Base-by-base conservation (phyloP, 495 filamentous ascomycete genomes). In the Clavariopsis aquatica region DNA sequence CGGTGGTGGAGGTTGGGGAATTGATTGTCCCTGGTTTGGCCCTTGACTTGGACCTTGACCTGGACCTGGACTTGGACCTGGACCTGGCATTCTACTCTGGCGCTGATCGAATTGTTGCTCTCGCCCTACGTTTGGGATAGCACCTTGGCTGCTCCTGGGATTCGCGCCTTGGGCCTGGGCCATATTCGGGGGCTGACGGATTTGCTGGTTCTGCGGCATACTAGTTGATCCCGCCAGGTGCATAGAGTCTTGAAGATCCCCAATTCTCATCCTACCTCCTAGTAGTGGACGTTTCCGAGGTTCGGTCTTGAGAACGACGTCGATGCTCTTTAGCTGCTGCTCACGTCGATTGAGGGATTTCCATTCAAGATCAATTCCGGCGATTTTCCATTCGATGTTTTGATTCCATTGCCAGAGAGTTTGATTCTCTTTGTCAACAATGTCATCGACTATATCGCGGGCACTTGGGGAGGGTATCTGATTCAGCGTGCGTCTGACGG, bases 241-340 rank as follows among this genome's bases (percentile, higher is more conserved):
- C 45, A 17, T 6, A 6, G 20, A 23, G 49, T 20, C n/a, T 24
- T 20, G 49, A 49, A 29, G 15, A 29, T 17, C 54, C 31, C n/a
- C n/a, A n/a, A n/a, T n/a, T n/a, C n/a, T n/a, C n/a, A n/a, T n/a
- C n/a, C n/a, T n/a, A n/a, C n/a, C n/a, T n/a, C n/a, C n/a, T n/a
- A n/a, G n/a, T n/a, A 8, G 24, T 12, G 52, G 9, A 22, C 3
- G 24, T 27, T 10, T 4, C 22, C 49, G 63, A 23, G 47, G 23
- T 34, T 66, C 49, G 2, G 64, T 61, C 52, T 62, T 55, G 19
- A 66, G 17, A 9, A 66, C 41, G 26, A 66, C 5, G 17, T 66
- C 64, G 15, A 66, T 57, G 15, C 64, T 10, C 28, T 20, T 31
- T 1, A 66, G 38, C 19, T 17, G 9, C 17, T 49, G 47, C 1